phyloP scores from a whole-genome alignment of 192 early-diverging fungal genomes.

The Backusella tuberculispora region DNA sequence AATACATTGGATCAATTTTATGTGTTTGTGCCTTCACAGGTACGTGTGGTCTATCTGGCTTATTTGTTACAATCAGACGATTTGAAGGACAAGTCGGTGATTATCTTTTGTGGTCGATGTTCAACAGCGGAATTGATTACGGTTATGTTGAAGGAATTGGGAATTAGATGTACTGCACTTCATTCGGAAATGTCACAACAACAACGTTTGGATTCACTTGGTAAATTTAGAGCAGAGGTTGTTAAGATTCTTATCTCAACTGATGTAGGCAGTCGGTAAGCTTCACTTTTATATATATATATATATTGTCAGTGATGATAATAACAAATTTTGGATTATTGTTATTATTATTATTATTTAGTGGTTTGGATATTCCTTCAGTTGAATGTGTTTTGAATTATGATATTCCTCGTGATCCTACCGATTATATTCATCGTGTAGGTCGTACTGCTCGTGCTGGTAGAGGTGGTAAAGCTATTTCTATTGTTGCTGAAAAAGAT shows the following conservation, averaged over 20 bases:
- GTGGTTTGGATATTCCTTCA: slow-evolving; percentile 96
- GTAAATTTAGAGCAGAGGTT: slow-evolving; percentile 88
- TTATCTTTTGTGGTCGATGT: slow-evolving; percentile 93
- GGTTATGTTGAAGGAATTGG: slow-evolving; percentile 89
- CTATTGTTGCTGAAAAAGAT: slow-evolving; percentile 86
- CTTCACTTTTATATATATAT: background rate
- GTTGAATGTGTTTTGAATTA: slow-evolving; percentile 95
- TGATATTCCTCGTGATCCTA: slow-evolving; percentile 93
- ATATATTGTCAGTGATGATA: background rate
- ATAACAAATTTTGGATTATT: background rate
- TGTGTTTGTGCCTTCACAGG: slow-evolving; percentile 90
- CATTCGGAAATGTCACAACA: slow-evolving; percentile 94
- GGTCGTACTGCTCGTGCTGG: slow-evolving; percentile 99
- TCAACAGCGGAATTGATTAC: slow-evolving; percentile 82
- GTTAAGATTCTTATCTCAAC: slow-evolving; percentile 92
- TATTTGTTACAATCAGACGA: slow-evolving; percentile 74
- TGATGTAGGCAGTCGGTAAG: slow-evolving; percentile 92
- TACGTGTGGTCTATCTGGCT: slow-evolving; percentile 86
- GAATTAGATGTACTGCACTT: slow-evolving; percentile 85
- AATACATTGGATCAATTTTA: slow-evolving; percentile 86
- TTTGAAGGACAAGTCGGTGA: slow-evolving; percentile 79
- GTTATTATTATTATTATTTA: slow-evolving; percentile 31
- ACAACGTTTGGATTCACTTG: slow-evolving; percentile 87
- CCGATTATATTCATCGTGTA: slow-evolving; percentile 98
- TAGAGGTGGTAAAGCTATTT: slow-evolving; percentile 85